Percentiles rank a stretch among this genome's conserved stretches.
These are phyloP conservation scores for Pythium rishiriense DNA, from an alignment of 352 stramenopile genomes.

Conservation along the genomic window DNA sequence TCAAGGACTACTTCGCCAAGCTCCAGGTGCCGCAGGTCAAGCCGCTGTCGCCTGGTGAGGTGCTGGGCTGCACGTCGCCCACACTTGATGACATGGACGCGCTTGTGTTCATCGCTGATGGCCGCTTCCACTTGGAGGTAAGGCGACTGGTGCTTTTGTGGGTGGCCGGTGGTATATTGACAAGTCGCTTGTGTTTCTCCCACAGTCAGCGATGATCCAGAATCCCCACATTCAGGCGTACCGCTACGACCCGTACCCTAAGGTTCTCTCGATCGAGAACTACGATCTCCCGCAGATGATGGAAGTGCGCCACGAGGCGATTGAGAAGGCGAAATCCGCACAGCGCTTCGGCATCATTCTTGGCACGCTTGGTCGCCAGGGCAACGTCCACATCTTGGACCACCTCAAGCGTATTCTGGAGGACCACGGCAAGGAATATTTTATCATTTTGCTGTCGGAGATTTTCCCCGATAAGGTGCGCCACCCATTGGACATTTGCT, in stretches of 20 bases:
- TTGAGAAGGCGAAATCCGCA: conserved; percentile 70
- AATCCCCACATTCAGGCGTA: conserved; percentile 96
- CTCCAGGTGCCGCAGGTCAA: conserved; percentile 95
- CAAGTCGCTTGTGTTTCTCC: background rate
- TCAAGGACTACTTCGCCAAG: conserved; percentile 82
- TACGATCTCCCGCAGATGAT: conserved; percentile 98
- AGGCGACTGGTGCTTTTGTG: background rate
- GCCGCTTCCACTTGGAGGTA: conserved; percentile 98
- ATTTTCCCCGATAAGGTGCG: conserved; percentile 92
- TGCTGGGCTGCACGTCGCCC: conserved; percentile 98
- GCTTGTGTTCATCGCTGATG: conserved; percentile 98
- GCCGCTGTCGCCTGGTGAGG: conserved; percentile 96
- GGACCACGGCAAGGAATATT: conserved; percentile 87
- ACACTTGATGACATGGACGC: conserved; percentile 90
- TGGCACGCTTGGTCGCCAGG: conserved; percentile 98
- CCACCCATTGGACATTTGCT: too few species aligned
- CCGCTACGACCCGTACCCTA: conserved; percentile 99
- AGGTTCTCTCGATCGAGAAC: conserved; percentile 95
- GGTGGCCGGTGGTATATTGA: background rate
- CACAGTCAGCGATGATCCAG: conserved; percentile 96
- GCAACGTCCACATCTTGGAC: conserved; percentile 96
- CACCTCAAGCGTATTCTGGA: conserved; percentile 90
- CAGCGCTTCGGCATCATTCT: conserved; percentile 97
- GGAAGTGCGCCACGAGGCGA: conserved; percentile 80
- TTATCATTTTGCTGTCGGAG: conserved; percentile 97